Evolutionary conservation across 1,284 basidiomycete species (phyloP).

Genomic region (Ceratobasidium sp.): DNA sequence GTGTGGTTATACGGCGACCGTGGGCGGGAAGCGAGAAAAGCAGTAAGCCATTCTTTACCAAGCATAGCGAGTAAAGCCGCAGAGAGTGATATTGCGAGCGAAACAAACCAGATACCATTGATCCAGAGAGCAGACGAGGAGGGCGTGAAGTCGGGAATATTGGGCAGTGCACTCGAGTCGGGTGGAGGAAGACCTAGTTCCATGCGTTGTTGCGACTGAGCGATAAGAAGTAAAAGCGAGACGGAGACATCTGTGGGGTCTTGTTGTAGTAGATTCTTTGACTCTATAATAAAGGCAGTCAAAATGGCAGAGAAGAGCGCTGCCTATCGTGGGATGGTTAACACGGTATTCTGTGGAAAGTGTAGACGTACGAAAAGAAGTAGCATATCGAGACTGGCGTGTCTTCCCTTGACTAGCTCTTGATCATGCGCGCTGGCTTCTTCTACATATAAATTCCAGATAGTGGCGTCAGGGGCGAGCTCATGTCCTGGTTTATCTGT

Average conservation of each 20-base stretch:
- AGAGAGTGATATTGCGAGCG: constrained; percentile 16
- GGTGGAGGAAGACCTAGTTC: background rate
- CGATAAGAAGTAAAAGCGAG: background rate
- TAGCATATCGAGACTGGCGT: constrained; percentile 20
- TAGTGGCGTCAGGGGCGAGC: constrained; percentile 1
- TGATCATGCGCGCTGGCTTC: constrained; percentile 15
- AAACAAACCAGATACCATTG: constrained; percentile 31
- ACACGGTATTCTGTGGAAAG: background rate
- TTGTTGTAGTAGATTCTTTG: background rate
- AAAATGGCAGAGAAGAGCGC: constrained; percentile 28
- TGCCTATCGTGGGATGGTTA: constrained; percentile 1
- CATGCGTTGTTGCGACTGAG: constrained; percentile 4
- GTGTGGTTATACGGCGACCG: background rate
- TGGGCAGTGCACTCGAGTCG: background rate
- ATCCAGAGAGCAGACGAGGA: constrained; percentile 1
- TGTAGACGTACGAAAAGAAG: constrained; percentile 21
- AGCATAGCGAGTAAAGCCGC: constrained; percentile 1
- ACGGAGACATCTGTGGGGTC: background rate
- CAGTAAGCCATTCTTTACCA: background rate
- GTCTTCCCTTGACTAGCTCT: constrained; percentile 10
- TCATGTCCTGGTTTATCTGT: background rate
- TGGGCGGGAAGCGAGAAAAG: background rate
- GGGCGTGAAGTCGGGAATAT: background rate
- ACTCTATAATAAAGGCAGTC: constrained; percentile 8
- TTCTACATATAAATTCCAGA: constrained; percentile 19